Evolutionary conservation across 176 grass and related monocot species (phyloP).

Genomic region (Aegilops tauschii): DNA sequence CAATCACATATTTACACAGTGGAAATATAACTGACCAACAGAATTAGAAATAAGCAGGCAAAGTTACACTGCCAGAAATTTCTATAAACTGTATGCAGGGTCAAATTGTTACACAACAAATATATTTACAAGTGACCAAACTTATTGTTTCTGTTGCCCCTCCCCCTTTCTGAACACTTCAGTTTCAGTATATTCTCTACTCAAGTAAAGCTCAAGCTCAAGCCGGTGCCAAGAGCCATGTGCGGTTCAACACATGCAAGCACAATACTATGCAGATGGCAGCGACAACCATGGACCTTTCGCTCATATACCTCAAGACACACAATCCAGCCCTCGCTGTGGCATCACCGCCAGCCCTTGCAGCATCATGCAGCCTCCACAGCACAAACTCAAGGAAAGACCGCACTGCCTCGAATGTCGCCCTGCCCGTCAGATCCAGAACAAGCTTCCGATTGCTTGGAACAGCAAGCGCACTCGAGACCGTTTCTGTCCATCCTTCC

Average conservation of each 20-base stretch:
- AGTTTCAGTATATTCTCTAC: slow-evolving; percentile 6
- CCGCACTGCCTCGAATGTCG: slow-evolving; percentile 73
- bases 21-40: not conserved
- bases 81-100: not conserved
- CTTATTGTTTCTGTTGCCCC: not conserved
- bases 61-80: not conserved
- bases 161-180: not conserved
- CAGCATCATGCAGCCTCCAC: slow-evolving; percentile 51
- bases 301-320: slow-evolving; percentile 47
- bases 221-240: slow-evolving; percentile 30
- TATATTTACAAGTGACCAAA: not conserved
- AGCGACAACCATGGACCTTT: slow-evolving; percentile 57
- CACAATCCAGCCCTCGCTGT: slow-evolving; percentile 31
- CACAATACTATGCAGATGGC: slow-evolving; percentile 72
- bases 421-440: slow-evolving; percentile 67
- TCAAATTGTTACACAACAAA: not conserved
- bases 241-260: slow-evolving; percentile 57
- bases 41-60: not conserved
- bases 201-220: not conserved
- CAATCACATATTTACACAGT: not conserved
- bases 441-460: slow-evolving; percentile 61
- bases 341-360: slow-evolving; percentile 46
- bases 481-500: slow-evolving; percentile 41
- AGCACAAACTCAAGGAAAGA: slow-evolving; percentile 86
- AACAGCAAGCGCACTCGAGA: slow-evolving; percentile 49